Conservation (phyloP, 805 yeast species). For the Sungouiella thailandica region DNA sequence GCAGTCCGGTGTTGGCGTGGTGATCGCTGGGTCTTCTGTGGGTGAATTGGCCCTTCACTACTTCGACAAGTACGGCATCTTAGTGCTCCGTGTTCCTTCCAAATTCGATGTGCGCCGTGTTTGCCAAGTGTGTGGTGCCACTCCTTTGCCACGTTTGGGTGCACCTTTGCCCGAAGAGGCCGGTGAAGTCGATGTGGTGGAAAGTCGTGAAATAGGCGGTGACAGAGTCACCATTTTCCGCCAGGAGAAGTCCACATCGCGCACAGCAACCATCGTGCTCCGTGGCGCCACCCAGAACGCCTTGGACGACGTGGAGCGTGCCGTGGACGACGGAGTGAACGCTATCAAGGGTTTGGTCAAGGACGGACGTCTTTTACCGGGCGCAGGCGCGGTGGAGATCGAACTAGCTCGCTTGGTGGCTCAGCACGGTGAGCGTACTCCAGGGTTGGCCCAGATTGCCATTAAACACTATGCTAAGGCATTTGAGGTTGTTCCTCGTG, state of each 20-base stretch:
- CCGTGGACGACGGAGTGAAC: slow-evolving; percentile 94
- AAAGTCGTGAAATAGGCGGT: slow-evolving; percentile 93
- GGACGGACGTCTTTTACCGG: slow-evolving; percentile 77
- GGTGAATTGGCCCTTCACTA: slow-evolving; percentile 94
- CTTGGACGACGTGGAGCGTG: slow-evolving; percentile 93
- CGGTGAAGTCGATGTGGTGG: slow-evolving; percentile 83
- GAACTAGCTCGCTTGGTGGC: slow-evolving; percentile 78
- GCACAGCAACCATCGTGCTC: slow-evolving; percentile 86
- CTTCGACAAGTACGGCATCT: slow-evolving; percentile 76
- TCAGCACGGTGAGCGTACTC: slow-evolving; percentile 86
- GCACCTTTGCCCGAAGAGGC: slow-evolving; percentile 94
- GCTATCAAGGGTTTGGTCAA: slow-evolving; percentile 85
- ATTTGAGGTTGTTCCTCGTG: slow-evolving; percentile 89
- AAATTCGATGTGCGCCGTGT: slow-evolving; percentile 92
- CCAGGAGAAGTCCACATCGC: slow-evolving; percentile 59
- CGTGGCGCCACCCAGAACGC: slow-evolving; percentile 96
- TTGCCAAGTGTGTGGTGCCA: slow-evolving; percentile 95
- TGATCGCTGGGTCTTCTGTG: slow-evolving; percentile 89
- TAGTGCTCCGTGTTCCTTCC: slow-evolving; percentile 85
- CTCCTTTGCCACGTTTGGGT: slow-evolving; percentile 90
- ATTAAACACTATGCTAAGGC: slow-evolving; percentile 92
- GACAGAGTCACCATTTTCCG: slow-evolving; percentile 93
- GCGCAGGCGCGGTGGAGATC: slow-evolving; percentile 94
- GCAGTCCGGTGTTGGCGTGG: slow-evolving; percentile 81
- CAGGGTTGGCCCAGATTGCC: slow-evolving; percentile 89